These are phyloP conservation scores for Notholithocarpus densiflorus DNA, from an alignment of 306 rosid species.

Conservation along the genomic window DNA sequence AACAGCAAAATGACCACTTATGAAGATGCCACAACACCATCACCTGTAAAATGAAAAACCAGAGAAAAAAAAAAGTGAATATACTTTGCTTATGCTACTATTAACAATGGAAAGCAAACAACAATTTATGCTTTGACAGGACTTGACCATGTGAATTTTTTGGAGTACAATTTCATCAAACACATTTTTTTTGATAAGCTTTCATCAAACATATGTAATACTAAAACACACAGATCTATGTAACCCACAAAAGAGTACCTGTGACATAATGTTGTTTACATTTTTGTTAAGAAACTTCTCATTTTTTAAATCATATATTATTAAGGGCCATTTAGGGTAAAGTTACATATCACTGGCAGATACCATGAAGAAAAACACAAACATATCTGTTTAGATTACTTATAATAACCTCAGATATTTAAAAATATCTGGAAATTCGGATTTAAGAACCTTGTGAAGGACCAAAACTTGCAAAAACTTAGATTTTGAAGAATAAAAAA, in stretches of 20 bases:
- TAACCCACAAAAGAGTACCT: too few species aligned
- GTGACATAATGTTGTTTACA: not conserved
- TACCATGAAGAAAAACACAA: not conserved
- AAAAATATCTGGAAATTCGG: not conserved
- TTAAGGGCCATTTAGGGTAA: not conserved
- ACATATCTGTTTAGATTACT: not conserved
- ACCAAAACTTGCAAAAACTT: not conserved
- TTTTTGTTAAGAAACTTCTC: not conserved
- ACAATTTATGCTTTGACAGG: not conserved
- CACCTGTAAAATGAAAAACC: not conserved
- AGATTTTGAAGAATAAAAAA: not conserved
- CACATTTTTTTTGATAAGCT: too few species aligned
- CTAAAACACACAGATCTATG: not conserved
- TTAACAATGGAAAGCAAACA: not conserved
- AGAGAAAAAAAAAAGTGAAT: not conserved
- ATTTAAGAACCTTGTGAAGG: not conserved
- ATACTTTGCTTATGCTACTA: not conserved
- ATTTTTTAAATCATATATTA: not conserved
- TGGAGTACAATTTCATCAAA: too few species aligned
- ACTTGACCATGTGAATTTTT: not conserved
- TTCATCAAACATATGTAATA: not conserved
- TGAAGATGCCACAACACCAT: not conserved
- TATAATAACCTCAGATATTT: not conserved
- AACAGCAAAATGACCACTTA: conserved; percentile 1
- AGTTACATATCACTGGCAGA: not conserved